phyloP scores from a whole-genome alignment of 164 flowering plant genomes.

The Akebia trifoliata region DNA sequence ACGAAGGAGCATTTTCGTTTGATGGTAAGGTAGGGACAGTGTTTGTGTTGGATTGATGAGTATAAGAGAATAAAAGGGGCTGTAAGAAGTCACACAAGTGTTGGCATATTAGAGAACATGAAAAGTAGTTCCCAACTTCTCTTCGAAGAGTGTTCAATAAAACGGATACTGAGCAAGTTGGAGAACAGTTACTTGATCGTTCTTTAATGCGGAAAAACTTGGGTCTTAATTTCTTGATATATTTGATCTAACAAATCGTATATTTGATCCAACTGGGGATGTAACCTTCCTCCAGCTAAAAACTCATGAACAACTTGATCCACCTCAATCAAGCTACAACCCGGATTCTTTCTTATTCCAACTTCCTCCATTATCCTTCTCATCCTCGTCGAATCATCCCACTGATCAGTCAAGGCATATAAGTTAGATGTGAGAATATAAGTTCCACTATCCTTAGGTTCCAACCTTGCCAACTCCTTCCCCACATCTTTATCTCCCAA shows the following conservation, averaged over 20 bases:
- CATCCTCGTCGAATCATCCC: slow-evolving; percentile 1
- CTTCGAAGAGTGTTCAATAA: too few species aligned
- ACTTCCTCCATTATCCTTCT: slow-evolving; percentile 6
- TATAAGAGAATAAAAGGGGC: too few species aligned
- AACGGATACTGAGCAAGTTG: not conserved
- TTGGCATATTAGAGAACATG: too few species aligned
- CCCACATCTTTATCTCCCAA: not conserved
- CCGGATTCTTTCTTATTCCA: not conserved
- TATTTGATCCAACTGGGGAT: slow-evolving; percentile 3
- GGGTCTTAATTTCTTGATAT: not conserved
- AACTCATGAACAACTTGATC: slow-evolving; percentile 7
- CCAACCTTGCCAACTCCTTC: not conserved
- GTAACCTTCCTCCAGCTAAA: slow-evolving; percentile 10
- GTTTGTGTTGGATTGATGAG: too few species aligned
- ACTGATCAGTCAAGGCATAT: not conserved
- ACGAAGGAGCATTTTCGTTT: too few species aligned
- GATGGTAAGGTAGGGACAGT: too few species aligned
- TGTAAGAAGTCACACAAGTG: too few species aligned
- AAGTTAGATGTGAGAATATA: slow-evolving; percentile 6
- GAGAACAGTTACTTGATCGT: too few species aligned
- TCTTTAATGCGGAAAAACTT: too few species aligned
- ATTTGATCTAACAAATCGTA: slow-evolving; percentile 6
- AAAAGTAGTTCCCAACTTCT: too few species aligned
- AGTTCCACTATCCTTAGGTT: slow-evolving; percentile 5
- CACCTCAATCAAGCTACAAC: slow-evolving; percentile 6